phyloP scores from a whole-genome alignment of 1,284 basidiomycete species.

The Vanrija sp. region DNA sequence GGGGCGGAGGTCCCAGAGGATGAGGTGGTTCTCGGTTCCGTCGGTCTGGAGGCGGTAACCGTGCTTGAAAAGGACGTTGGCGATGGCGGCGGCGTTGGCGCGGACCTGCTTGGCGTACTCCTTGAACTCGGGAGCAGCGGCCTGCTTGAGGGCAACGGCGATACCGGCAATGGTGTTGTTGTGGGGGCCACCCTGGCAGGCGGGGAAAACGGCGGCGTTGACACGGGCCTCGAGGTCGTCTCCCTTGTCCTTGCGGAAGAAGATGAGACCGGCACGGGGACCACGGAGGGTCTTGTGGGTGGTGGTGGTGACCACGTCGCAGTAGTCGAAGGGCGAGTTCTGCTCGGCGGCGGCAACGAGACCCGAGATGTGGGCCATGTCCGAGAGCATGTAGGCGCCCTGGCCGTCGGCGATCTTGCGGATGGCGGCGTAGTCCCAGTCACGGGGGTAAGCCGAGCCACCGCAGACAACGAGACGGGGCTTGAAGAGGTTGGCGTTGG shows the following conservation, averaged over 20 bases:
- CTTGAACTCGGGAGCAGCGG: slow-evolving; percentile 83
- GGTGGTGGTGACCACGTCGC: slow-evolving; percentile 95
- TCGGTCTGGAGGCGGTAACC: slow-evolving; percentile 96
- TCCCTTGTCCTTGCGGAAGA: slow-evolving; percentile 94
- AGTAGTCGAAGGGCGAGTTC: slow-evolving; percentile 90
- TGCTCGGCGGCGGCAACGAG: slow-evolving; percentile 91
- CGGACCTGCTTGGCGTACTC: slow-evolving; percentile 93
- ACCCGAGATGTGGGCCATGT: slow-evolving; percentile 97
- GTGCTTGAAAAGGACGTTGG: slow-evolving; percentile 63
- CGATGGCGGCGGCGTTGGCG: slow-evolving; percentile 75
- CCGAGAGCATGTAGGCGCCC: slow-evolving; percentile 87
- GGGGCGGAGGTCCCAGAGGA: slow-evolving; percentile 96
- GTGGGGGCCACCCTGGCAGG: slow-evolving; percentile 99
- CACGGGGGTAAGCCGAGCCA: slow-evolving; percentile 96
- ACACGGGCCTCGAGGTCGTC: slow-evolving; percentile 86
- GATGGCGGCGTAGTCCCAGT: slow-evolving; percentile 90
- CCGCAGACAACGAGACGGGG: slow-evolving; percentile 95
- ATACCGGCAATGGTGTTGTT: slow-evolving; percentile 98
- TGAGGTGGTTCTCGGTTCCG: slow-evolving; percentile 96
- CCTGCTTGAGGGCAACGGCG: slow-evolving; percentile 93
- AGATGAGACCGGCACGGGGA: slow-evolving; percentile 95
- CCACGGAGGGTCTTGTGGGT: slow-evolving; percentile 99
- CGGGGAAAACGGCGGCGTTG: slow-evolving; percentile 98
- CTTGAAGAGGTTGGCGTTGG: slow-evolving; percentile 94
- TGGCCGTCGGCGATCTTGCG: slow-evolving; percentile 80